Base-by-base conservation (phyloP, 768 basidiomycete genomes). In the Kwoniella botswanensis region DNA sequence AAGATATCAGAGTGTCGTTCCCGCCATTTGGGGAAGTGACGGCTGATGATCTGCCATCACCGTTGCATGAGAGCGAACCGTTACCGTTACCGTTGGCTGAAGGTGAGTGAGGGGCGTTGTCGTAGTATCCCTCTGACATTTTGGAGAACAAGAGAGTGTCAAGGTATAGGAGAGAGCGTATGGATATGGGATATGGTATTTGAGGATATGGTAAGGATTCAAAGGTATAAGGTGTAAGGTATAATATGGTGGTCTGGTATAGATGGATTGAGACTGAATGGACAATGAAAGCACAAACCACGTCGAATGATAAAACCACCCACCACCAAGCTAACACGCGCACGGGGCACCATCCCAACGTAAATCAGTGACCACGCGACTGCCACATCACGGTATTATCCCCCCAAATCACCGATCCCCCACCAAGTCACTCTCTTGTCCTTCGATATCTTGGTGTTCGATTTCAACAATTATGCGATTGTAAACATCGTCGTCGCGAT, bases 91-190 rank as follows among this genome's bases (percentile, higher is more conserved):
- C 67, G 12, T 68, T 74, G 5, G 71, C 65, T 10, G 57, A 29
- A n/a, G 53, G 61, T 4, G 68, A 68, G 41, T 68, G 60, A 21
- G 53, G 69, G 21, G 72, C 67, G 56, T 69, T 26, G 9, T 80
- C 75, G 71, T 79, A 77, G 71, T 80, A 78, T 13, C 70, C 63
- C 29, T 78, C 77, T 35, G 71, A 54, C 77, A 80, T 80, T 29
- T 29, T 66, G 22, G 26, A 55, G 17, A 52, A n/a, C 13, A 46
- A 67, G 41, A 42, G 52, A 21, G 17, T 61, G 62, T 4, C 62
- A 53, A 42, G 13, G 57, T 54, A 65, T 50, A 13, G 43, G 50
- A 43, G 6, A 42, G 42, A 56, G 26, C 13, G 18, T n/a, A 26
- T 21, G 44, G n/a, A 65, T 15, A 17, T 42, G 59, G 18, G 61